These are phyloP conservation scores for Eimeria brunetti DNA, from an alignment of 169 alveolate species.

Conservation along the genomic window DNA sequence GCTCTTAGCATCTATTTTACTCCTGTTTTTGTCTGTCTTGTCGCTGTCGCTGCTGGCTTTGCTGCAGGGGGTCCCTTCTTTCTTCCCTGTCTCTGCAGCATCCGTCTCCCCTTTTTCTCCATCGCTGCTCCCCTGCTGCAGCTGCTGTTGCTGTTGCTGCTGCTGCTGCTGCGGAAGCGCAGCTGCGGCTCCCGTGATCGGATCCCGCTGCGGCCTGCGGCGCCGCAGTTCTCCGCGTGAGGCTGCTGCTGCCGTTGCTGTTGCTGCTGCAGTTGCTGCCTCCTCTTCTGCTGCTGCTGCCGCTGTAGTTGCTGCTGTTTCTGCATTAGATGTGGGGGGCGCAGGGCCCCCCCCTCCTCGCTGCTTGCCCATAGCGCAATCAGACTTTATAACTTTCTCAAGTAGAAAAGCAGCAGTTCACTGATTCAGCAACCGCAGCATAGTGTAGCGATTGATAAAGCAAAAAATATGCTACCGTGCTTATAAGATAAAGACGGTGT, in stretches of 20 bases:
- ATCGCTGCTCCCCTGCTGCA: not conserved
- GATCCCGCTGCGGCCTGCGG: conserved; percentile 4
- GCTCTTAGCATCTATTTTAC: not conserved
- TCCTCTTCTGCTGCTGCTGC: not conserved
- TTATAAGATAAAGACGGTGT: no score
- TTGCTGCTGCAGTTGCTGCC: not conserved
- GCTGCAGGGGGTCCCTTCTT: no score
- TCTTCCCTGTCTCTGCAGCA: no score
- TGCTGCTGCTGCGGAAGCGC: no score
- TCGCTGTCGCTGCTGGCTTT: not conserved
- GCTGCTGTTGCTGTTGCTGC: not conserved
- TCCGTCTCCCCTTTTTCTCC: not conserved
- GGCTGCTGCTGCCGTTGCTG: conserved; percentile 28
- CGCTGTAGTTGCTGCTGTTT: not conserved
- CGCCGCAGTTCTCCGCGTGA: conserved; percentile 2
- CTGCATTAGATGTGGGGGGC: not conserved
- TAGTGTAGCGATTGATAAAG: no score
- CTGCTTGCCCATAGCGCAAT: not conserved
- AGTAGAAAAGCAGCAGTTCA: no score
- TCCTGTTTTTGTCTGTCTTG: not conserved
- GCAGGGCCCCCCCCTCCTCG: not conserved
- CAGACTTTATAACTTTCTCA: no score
- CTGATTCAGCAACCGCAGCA: no score
- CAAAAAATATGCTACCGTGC: no score
- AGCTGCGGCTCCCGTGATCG: not conserved